phyloP scores from a whole-genome alignment of 208 protist genomes.

The Trypanosomatidae sp. region DNA sequence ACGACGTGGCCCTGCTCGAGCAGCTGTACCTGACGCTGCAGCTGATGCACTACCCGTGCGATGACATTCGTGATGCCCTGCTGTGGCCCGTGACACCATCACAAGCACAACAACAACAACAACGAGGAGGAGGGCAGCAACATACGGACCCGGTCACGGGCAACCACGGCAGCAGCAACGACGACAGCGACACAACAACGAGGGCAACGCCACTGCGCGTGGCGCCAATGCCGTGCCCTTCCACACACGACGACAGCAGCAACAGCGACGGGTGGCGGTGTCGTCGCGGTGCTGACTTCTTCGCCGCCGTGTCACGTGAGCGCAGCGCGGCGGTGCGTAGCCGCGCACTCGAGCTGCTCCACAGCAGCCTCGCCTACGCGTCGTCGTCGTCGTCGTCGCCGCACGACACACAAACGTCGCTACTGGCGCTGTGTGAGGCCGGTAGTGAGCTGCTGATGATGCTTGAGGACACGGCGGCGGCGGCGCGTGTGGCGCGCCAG shows the following conservation, averaged over 20 bases:
- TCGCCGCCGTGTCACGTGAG: conserved; percentile 49
- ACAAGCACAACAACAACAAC: not conserved
- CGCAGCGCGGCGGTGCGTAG: conserved; percentile 14
- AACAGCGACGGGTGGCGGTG: not conserved
- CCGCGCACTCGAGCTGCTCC: conserved; percentile 18
- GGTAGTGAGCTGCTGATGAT: conserved; percentile 48
- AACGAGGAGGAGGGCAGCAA: not conserved
- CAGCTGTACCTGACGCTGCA: conserved; percentile 50
- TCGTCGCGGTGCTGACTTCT: conserved; percentile 57
- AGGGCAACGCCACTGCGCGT: not conserved
- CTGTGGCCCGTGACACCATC: too few relatives aligned
- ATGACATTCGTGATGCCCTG: conserved; percentile 16
- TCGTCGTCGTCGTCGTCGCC: too few relatives aligned
- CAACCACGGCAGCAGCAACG: too few relatives aligned
- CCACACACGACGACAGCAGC: not conserved
- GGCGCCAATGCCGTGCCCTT: not conserved
- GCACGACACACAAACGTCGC: conserved; percentile 9
- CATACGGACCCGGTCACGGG: too few relatives aligned
- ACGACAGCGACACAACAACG: not conserved
- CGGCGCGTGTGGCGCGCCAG: conserved; percentile 15
- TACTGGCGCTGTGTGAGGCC: conserved; percentile 46
- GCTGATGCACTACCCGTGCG: conserved; percentile 17
- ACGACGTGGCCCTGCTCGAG: conserved; percentile 34
- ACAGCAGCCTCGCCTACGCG: conserved; percentile 17
- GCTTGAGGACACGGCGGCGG: conserved; percentile 20